Evolutionary conservation across 208 protist genomes (phyloP), one percentile per base, ranked within the genome.

Genomic region (Leishmania lainsoni): DNA sequence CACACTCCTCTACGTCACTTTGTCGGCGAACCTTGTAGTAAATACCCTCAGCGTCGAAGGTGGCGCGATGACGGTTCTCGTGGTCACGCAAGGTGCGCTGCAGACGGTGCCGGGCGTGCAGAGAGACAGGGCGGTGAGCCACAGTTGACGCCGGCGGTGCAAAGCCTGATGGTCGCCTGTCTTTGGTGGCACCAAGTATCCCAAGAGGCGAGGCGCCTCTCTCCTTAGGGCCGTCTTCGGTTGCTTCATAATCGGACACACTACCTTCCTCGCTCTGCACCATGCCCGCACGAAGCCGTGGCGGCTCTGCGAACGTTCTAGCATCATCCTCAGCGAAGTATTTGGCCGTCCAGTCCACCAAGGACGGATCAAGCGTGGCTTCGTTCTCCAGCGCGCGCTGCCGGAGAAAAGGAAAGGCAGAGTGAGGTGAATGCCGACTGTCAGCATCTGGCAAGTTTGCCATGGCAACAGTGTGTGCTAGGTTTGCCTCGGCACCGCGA

Each of bases 311-410:
- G 78, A 98, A 96, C 8, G 91, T 96, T 65, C 75, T 63, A 26
- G 86, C 74, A 29, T 90, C 87, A 83, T 98, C 95, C 26, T 95
- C 92, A 8, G 95, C 92, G 75, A 93, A 98, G 83, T 95, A 96
- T 86, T 96, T 96, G 54, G 92, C 93, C n/a, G 95, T 95, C 93
- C 95, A 98, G 76, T 98, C 92, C 39, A 98, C 92, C 32, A 98
- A 85, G 17, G 95, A 98, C 0, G 95, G 91, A 76, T 98, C 95
- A 14, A 98, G 85, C 29, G 93, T 88, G 20, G 83, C 39, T 66
- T 91, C 90, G 51, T 92, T 82, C 78, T 96, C 92, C 51, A 96
- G 71, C 4, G 93, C 95, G 9, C 95, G 89, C 72, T 93, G 89
- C 16, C 95, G 90, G 42, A 98, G 79, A 86, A 98, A 98, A 3